phyloP scores from a whole-genome alignment of 2,329 filamentous ascomycete genomes.

The Exophiala phaeomuriformis region DNA sequence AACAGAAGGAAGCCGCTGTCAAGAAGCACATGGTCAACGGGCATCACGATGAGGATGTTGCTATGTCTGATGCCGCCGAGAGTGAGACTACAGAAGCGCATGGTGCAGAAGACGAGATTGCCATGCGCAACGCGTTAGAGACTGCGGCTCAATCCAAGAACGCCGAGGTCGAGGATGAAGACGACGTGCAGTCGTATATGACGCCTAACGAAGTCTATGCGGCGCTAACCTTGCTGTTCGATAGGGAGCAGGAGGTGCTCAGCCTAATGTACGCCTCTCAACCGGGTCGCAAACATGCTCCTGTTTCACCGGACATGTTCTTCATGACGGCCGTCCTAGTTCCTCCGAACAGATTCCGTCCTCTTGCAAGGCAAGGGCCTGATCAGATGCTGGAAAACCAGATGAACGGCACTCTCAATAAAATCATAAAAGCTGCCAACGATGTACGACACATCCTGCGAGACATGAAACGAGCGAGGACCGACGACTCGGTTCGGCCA shows the following conservation, averaged over 20 bases:
- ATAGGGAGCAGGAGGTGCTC: conserved; percentile 77
- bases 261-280: conserved; percentile 77
- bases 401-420: conserved; percentile 81
- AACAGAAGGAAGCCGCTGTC: conserved; percentile 33
- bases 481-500: conserved; percentile 44
- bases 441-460: conserved; percentile 66
- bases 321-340: conserved; percentile 82
- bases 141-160: conserved; percentile 28
- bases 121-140: conserved; percentile 42
- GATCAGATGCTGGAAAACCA: conserved; percentile 78
- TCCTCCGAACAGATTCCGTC: conserved; percentile 84
- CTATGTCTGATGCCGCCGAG: conserved; percentile 36
- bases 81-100: conserved; percentile 48
- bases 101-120: conserved; percentile 53
- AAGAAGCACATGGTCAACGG: conserved; percentile 23
- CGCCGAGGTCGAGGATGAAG: conserved; percentile 32
- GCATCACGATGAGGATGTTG: conserved; percentile 43
- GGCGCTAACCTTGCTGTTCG: conserved; percentile 69
- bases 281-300: conserved; percentile 51
- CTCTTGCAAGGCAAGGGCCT: conserved; percentile 73
- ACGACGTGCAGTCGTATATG: conserved; percentile 63
- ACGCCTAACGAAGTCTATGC: conserved; percentile 77
- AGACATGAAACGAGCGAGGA: conserved; percentile 46
- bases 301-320: conserved; percentile 80
- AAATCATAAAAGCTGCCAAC: conserved; percentile 69